Percentiles rank a stretch among this genome's conserved stretches.
Conservation (phyloP, 345 rosid species). For the Cardamine resedifolia region DNA sequence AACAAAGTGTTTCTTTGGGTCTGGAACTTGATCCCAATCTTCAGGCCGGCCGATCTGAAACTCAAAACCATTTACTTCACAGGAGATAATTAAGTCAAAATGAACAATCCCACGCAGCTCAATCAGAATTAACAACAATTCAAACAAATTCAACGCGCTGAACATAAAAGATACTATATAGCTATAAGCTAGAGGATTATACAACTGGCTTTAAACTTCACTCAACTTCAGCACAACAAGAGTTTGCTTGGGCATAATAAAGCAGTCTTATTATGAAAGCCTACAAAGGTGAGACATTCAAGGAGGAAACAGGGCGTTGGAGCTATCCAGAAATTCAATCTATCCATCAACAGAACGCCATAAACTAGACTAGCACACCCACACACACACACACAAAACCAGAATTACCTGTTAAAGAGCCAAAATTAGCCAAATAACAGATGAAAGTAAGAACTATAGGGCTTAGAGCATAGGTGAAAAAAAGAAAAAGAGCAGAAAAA, state of each 20-base stretch:
- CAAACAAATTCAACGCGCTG: not conserved
- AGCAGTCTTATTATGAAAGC: not conserved
- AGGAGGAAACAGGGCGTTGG: not conserved
- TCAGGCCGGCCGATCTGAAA: conserved; percentile 86
- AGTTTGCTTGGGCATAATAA: not conserved
- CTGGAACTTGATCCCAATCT: conserved; percentile 69
- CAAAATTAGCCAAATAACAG: not conserved
- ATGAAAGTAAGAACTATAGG: not conserved
- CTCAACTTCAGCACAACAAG: not conserved
- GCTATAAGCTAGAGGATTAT: not conserved
- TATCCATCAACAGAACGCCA: not conserved
- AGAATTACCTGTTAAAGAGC: not conserved
- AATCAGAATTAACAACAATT: not conserved
- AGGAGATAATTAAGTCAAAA: not conserved
- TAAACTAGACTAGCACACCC: conserved; percentile 6
- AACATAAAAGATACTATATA: not conserved
- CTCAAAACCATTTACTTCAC: conserved; percentile 35
- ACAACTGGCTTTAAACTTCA: conserved; percentile 5
- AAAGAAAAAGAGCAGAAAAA: not conserved
- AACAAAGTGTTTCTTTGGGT: conserved; percentile 83
- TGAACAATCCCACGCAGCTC: conserved; percentile 9
- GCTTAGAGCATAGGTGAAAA: not conserved
- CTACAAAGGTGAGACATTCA: conserved; percentile 11
- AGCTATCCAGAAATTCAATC: not conserved
- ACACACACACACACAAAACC: no score